A percentile compares a stretch with the other conserved stretches of the same genome.
These are phyloP conservation scores for Rhytidiadelphus loreus DNA, from an alignment of 225 moss, liverwort and hornwort species.

Conservation along the genomic window DNA sequence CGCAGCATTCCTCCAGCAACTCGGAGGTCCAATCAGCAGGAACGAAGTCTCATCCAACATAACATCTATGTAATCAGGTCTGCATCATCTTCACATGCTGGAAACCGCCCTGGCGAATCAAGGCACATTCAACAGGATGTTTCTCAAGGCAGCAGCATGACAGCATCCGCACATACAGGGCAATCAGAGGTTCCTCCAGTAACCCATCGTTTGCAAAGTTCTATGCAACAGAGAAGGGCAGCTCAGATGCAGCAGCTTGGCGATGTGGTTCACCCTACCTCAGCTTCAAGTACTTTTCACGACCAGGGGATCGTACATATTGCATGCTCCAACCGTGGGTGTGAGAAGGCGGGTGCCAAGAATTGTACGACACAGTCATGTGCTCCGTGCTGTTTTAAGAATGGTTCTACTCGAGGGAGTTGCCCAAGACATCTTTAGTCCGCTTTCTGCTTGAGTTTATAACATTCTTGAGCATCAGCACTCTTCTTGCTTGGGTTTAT, in stretches of 20 bases:
- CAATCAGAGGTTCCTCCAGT: background rate
- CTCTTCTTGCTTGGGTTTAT: background rate
- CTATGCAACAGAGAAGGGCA: background rate
- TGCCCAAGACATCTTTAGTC: slow-evolving; percentile 5
- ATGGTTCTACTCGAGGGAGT: background rate
- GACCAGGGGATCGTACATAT: background rate
- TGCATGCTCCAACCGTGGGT: slow-evolving; percentile 6
- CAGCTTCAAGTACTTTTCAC: background rate
- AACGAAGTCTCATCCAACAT: background rate
- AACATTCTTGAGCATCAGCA: background rate
- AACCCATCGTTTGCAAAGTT: background rate
- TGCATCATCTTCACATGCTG: background rate
- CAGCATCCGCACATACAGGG: background rate
- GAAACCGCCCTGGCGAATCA: background rate
- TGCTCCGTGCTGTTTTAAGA: background rate
- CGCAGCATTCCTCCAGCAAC: background rate
- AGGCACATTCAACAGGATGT: background rate
- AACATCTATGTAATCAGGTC: background rate
- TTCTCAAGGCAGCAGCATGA: background rate
- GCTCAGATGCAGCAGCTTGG: background rate
- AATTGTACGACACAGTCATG: background rate
- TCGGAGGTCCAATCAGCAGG: background rate
- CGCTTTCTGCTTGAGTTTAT: background rate
- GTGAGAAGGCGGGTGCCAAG: background rate
- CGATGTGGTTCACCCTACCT: no score